phyloP scores from a whole-genome alignment of 768 basidiomycete species.

The Lactarius akahatsu region DNA sequence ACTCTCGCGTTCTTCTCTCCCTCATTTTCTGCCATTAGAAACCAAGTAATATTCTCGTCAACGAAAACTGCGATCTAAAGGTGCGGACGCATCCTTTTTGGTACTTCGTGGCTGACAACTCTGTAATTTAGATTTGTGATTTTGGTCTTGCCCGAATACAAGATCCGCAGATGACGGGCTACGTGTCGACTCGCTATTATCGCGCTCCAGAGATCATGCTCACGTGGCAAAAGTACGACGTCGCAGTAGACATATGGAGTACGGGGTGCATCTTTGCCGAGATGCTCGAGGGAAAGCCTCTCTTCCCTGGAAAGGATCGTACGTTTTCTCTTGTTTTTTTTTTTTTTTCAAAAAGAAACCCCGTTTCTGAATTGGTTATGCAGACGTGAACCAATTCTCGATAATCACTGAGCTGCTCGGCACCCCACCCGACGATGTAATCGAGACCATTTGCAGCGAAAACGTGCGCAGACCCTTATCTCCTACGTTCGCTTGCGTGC shows the following conservation, averaged over 20 bases:
- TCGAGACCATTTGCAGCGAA: conserved; percentile 96
- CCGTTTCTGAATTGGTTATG: conserved; percentile 11
- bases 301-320: conserved; percentile 99
- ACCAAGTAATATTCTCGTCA: conserved; percentile 99
- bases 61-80: conserved; percentile 99
- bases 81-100: conserved; percentile 41
- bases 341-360: conserved; percentile 9
- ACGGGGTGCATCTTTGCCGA: conserved; percentile 99
- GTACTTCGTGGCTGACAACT: conserved; percentile 21
- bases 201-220: conserved; percentile 99
- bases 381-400: conserved; percentile 99
- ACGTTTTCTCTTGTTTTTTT: conserved; percentile 56
- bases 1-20: conserved; percentile 8
- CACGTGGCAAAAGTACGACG: conserved; percentile 99
- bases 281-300: conserved; percentile 97
- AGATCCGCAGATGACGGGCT: conserved; percentile 99
- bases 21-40: conserved; percentile 52
- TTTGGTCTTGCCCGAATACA: conserved; percentile 98
- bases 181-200: conserved; percentile 98
- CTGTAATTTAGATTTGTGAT: conserved; percentile 79
- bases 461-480: conserved; percentile 59
- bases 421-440: conserved; percentile 99
- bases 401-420: conserved; percentile 98
- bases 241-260: conserved; percentile 99
- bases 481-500: conserved; percentile 8